Base-by-base conservation (phyloP, 495 filamentous ascomycete genomes). In the Cercophora sp. region DNA sequence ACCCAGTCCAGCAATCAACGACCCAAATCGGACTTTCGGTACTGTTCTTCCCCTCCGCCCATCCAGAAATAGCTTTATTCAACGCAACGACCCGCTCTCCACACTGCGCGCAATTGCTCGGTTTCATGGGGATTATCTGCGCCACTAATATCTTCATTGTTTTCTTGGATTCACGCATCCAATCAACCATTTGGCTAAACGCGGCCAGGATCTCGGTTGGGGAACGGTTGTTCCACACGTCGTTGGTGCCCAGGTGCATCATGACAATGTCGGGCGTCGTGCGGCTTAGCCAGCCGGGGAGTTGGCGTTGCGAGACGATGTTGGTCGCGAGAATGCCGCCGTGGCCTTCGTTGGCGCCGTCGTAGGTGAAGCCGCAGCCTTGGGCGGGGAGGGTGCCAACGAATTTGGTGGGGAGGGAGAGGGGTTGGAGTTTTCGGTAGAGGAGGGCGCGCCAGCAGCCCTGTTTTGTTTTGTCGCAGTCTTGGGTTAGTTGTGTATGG, bases 161-260 rank as follows among this genome's bases (percentile, higher is more conserved):
- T 5, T 58, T 52, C 42, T 77, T 78, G 20, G 54, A 64, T 9
- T 61, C 68, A 18, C 74, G 61, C 71, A 78, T 76, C 51, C 68
- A 65, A 2, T 49, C 45, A 0, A 76, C 56, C 4, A 78, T 43
- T 18, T 51, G 71, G 6, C 53, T 62, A 48, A 64, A 74, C 2
- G 75, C 68, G 15, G 51, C 49, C 16, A 73, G 46, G 34, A 78
- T 74, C 36, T 63, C 63, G 15, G 15, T 29, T 3, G 63, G 51
- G 4, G 61, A 32, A 36, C 66, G 57, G 42, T 61, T 68, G 36
- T 60, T 66, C 63, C 69, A 75, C 15, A 77, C 66, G 58, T 77
- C 73, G 58, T 76, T 75, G 23, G 75, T 77, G 3, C 75, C 75
- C 10, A 79, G 55, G 61, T 77, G 73, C 70, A 73, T 70, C 60